Evolutionary conservation across 1,284 basidiomycete genomes (phyloP).

Genomic region (Moesziomyces antarcticus): DNA sequence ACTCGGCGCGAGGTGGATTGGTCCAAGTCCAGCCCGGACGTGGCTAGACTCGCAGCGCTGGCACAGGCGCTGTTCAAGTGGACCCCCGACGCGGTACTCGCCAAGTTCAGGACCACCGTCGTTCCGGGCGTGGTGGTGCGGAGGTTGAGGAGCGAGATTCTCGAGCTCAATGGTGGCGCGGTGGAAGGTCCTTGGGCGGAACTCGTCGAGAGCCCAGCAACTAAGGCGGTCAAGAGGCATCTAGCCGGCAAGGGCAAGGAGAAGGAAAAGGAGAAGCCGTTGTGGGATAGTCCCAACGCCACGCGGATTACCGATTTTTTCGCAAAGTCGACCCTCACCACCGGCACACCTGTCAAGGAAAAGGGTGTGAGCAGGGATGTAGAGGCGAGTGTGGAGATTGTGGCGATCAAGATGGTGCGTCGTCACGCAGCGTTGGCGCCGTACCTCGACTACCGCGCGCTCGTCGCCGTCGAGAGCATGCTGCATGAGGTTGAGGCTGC

Average conservation of each 20-base stretch:
- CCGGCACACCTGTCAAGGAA: neutral
- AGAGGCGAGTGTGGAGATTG: conserved; percentile 7
- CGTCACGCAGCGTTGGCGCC: conserved; percentile 33
- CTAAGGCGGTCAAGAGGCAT: neutral
- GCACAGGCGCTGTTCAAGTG: conserved; percentile 32
- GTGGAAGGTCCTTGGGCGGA: conserved; percentile 30
- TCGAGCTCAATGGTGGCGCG: conserved; percentile 15
- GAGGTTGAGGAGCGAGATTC: conserved; percentile 24
- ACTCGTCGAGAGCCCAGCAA: conserved; percentile 25
- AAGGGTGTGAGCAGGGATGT: neutral
- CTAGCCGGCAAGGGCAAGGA: neutral
- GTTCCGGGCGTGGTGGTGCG: conserved; percentile 27
- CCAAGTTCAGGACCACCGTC: conserved; percentile 28
- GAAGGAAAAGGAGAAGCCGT: conserved; percentile 12
- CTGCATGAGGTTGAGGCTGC: neutral
- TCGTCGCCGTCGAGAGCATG: conserved; percentile 20
- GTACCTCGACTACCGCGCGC: conserved; percentile 27
- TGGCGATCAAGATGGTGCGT: conserved; percentile 25
- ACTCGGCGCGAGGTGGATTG: neutral
- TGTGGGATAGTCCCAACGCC: conserved; percentile 30
- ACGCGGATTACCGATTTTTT: conserved; percentile 47
- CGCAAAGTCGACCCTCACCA: conserved; percentile 9
- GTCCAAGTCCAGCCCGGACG: conserved; percentile 7
- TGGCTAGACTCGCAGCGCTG: conserved; percentile 13
- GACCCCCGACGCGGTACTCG: conserved; percentile 21